Conservation (phyloP, 2,329 filamentous ascomycete genomes). For the Pyricularia grisea region DNA sequence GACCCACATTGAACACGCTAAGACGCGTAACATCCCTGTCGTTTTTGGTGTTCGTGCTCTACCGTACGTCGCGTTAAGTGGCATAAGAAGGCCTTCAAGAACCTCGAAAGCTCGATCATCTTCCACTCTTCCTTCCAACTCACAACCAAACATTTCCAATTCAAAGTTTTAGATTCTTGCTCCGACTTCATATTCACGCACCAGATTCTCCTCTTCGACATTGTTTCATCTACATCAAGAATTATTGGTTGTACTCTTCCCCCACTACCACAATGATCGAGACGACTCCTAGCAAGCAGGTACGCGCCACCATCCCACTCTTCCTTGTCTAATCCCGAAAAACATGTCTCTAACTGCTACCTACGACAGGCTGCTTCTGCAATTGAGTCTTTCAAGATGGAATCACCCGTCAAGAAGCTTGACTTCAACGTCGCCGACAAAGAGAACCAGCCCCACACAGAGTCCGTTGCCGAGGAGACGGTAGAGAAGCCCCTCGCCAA, state of each 20-base stretch:
- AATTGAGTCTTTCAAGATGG: slow-evolving; percentile 85
- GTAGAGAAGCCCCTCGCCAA: slow-evolving; percentile 42
- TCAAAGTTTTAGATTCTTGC: neutral
- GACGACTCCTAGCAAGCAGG: neutral
- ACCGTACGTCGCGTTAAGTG: too few species aligned
- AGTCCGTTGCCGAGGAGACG: slow-evolving; percentile 44
- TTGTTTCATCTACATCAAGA: neutral
- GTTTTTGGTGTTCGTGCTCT: too few species aligned
- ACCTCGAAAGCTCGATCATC: neutral
- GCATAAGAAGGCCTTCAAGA: too few species aligned
- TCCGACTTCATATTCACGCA: neutral
- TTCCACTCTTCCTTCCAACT: neutral
- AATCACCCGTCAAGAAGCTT: slow-evolving; percentile 86
- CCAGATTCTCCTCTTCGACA: neutral
- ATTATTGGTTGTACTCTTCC: neutral
- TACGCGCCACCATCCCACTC: neutral
- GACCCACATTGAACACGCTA: too few species aligned
- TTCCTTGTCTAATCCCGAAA: neutral
- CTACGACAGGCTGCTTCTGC: slow-evolving; percentile 66
- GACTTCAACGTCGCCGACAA: slow-evolving; percentile 67
- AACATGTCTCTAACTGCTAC: slow-evolving; percentile 20
- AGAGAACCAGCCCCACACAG: slow-evolving; percentile 61
- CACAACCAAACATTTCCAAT: neutral
- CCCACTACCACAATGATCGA: neutral
- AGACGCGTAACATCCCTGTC: too few species aligned